These are phyloP conservation scores for Leucocoprinus birnbaumii DNA, from an alignment of 768 basidiomycete species.

Conservation along the genomic window DNA sequence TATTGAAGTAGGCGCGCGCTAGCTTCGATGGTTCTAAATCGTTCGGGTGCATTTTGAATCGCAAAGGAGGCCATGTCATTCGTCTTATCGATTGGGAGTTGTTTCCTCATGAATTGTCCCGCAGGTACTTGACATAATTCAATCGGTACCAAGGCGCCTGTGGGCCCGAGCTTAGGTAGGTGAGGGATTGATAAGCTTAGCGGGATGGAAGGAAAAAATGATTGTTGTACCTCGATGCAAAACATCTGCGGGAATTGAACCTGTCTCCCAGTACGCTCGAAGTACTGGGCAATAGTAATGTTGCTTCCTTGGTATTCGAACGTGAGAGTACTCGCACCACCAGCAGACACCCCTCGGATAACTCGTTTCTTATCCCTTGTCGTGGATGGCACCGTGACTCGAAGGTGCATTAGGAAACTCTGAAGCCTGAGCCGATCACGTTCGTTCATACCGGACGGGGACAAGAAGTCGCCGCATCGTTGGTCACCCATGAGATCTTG, in stretches of 20 bases:
- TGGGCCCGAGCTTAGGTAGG: conserved; percentile 48
- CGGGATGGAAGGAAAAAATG: too few relatives aligned
- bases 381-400: conserved; percentile 23
- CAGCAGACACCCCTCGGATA: conserved; percentile 54
- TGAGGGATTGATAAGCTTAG: background rate
- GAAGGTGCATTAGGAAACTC: conserved; percentile 36
- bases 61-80: conserved; percentile 58
- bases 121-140: conserved; percentile 61
- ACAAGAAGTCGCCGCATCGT: conserved; percentile 28
- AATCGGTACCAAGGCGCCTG: conserved; percentile 62
- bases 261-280: conserved; percentile 44
- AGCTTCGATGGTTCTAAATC: conserved; percentile 19
- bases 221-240: conserved; percentile 63
- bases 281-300: conserved; percentile 62
- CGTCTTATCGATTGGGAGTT: conserved; percentile 67
- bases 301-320: conserved; percentile 58
- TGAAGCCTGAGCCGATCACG: conserved; percentile 6
- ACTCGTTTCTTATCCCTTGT: conserved; percentile 40
- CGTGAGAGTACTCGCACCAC: conserved; percentile 48
- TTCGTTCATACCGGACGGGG: background rate
- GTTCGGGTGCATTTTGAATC: too few relatives aligned
- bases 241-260: conserved; percentile 16
- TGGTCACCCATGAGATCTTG: conserved; percentile 29
- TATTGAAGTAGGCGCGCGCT: too few relatives aligned
- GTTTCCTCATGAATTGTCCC: conserved; percentile 74